These are phyloP conservation scores for Penicillium odoratum DNA, from an alignment of 495 filamentous ascomycete genomes.

Conservation along the genomic window DNA sequence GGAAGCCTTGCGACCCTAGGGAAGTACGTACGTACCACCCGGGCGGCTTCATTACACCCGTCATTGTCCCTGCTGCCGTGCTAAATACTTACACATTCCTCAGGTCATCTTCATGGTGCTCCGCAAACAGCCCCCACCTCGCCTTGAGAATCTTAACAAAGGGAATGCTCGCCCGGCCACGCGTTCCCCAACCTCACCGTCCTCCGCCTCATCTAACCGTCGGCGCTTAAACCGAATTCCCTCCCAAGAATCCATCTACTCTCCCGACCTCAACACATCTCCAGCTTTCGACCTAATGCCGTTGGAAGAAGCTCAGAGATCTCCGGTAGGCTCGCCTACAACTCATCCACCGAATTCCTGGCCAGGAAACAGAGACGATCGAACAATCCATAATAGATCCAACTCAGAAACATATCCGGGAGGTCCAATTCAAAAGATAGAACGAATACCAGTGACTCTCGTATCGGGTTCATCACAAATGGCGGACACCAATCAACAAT, in stretches of 20 bases:
- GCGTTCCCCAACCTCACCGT: conserved; percentile 32
- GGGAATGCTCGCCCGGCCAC: conserved; percentile 32
- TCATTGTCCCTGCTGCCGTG: background rate
- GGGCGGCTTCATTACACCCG: background rate
- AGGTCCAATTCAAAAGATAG: conserved; percentile 12
- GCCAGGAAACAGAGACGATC: conserved; percentile 35
- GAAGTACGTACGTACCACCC: conserved; percentile 2
- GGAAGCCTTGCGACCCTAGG: conserved; percentile 9
- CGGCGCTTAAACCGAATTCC: conserved; percentile 32
- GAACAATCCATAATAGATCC: conserved; percentile 1
- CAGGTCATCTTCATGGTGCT: conserved; percentile 43
- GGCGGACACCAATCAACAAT: conserved; percentile 28
- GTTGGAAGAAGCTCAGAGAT: conserved; percentile 44
- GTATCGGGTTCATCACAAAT: conserved; percentile 28
- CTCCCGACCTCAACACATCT: conserved; percentile 45
- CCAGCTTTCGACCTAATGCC: conserved; percentile 48
- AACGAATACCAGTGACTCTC: conserved; percentile 28
- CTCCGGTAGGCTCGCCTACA: conserved; percentile 36
- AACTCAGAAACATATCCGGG: conserved; percentile 9
- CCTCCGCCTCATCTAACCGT: conserved; percentile 32
- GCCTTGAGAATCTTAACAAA: conserved; percentile 40
- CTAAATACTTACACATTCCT: conserved; percentile 1
- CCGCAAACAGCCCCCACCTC: conserved; percentile 47
- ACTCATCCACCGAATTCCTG: conserved; percentile 34
- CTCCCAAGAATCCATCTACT: conserved; percentile 42